These are phyloP conservation scores for Podila clonocystis DNA, from an alignment of 192 early-diverging fungal genomes.

Conservation along the genomic window DNA sequence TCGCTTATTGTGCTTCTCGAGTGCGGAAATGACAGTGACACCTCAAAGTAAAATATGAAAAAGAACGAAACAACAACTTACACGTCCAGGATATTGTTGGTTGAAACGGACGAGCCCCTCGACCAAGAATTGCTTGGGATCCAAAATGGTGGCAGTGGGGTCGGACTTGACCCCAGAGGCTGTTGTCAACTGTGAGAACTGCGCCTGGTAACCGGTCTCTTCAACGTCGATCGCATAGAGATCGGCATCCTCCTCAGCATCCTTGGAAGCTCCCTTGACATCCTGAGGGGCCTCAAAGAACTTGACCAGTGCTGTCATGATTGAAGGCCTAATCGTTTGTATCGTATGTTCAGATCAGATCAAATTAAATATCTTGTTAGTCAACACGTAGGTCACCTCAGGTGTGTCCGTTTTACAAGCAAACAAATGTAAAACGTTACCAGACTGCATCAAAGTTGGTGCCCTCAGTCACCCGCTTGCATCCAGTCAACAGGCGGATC, in stretches of 20 bases:
- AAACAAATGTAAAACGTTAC: slow-evolving; percentile 26
- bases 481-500: slow-evolving; percentile 68
- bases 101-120: slow-evolving; percentile 61
- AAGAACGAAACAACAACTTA: slow-evolving; percentile 18
- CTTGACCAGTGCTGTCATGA: slow-evolving; percentile 60
- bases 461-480: slow-evolving; percentile 61
- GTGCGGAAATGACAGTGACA: background rate
- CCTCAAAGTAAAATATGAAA: background rate
- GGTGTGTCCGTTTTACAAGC: no score
- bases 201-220: slow-evolving; percentile 80
- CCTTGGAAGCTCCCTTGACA: slow-evolving; percentile 49
- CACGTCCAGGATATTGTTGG: slow-evolving; percentile 47
- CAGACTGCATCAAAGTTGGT: slow-evolving; percentile 60
- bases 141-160: slow-evolving; percentile 64
- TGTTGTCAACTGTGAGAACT: slow-evolving; percentile 82
- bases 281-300: slow-evolving; percentile 70
- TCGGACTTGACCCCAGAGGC: slow-evolving; percentile 72
- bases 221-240: slow-evolving; percentile 81
- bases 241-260: slow-evolving; percentile 66
- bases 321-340: slow-evolving; percentile 55
- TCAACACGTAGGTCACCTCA: no score
- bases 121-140: slow-evolving; percentile 60
- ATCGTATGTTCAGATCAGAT: slow-evolving; percentile 3
- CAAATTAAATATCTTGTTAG: background rate
- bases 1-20: background rate